phyloP scores from a whole-genome alignment of 2,329 filamentous ascomycete species.

The Alternaria consortialis region DNA sequence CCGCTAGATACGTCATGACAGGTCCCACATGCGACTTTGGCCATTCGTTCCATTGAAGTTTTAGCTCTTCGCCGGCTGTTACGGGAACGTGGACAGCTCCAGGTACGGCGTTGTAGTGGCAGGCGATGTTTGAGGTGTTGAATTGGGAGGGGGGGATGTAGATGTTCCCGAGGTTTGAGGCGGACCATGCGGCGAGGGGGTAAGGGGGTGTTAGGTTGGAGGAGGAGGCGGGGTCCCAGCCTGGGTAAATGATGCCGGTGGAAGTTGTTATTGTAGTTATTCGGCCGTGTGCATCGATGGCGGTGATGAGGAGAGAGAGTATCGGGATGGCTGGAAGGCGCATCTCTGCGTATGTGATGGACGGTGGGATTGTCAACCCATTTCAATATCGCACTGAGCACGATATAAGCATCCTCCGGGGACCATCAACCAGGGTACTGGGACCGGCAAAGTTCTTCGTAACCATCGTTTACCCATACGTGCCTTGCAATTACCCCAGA shows the following conservation, averaged over 20 bases:
- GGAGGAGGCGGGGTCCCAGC: too few species aligned
- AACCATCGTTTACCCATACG: not conserved
- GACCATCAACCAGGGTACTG: not conserved
- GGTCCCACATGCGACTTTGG: constrained; percentile 46
- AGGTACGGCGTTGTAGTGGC: too few species aligned
- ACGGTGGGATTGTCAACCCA: too few species aligned
- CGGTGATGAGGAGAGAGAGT: too few species aligned
- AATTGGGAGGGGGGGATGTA: too few species aligned
- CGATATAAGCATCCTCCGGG: not conserved
- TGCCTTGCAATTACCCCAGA: constrained; percentile 24
- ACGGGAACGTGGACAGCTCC: constrained; percentile 59
- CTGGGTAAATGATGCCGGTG: too few species aligned
- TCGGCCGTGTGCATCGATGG: too few species aligned
- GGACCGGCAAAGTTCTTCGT: not conserved
- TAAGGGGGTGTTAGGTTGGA: too few species aligned
- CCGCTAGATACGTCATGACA: constrained; percentile 45
- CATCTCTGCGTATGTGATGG: not conserved
- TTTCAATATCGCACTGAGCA: not conserved
- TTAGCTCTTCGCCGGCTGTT: constrained; percentile 64
- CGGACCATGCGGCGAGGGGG: too few species aligned
- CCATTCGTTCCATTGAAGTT: constrained; percentile 61
- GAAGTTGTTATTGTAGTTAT: too few species aligned
- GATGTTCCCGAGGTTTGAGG: too few species aligned
- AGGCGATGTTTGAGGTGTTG: too few species aligned
- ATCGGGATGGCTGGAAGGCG: not conserved